Base-by-base conservation (phyloP, 2,329 filamentous ascomycete genomes). In the Didymella sp. region DNA sequence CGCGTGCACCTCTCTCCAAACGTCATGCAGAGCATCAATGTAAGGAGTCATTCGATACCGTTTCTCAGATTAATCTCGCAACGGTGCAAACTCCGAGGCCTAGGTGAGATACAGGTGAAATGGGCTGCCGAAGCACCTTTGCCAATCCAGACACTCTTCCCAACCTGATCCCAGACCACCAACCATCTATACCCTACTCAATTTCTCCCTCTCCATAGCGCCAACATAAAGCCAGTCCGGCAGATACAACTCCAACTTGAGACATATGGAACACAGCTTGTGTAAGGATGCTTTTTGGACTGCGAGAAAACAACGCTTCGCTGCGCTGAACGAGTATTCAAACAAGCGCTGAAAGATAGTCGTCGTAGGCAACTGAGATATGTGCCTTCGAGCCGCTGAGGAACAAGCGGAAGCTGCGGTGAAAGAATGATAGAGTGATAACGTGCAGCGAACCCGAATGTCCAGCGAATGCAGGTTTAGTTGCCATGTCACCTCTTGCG, bases 401-500 rank as follows among this genome's bases (percentile, higher is more conserved):
- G 4, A 33, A 43, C 17, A 46, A 7, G 25, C 25, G 31, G 31
- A 6, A n/a, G 17, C 44, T 24, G 24, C 37, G 24, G n/a, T 21
- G 9, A 35, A 48, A 31, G 30, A 44, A 52, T 25, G 37, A 27
- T 40, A 30, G 12, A 52, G 27, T 12, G 15, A 35, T 35, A 21
- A 9, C 31, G 48, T 24, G 25, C 35, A 27, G 21, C 38, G 6
- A 19, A 19, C 22, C 24, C 25, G 22, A 24, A 11, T 24, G 9
- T 25, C 28, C 13, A 17, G 17, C 22, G 21, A 12, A 27, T 7
- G 13, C 9, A 2, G 12, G 17, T 9, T 37, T 21, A 27, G 24
- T 31, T 17, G 25, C 30, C 48, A 27, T 48, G 45, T 65, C 78
- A 88, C 71, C 86, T 81, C 81, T 90, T 90, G 71, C 87, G 83